Evolutionary conservation across 257 asterid genomes (phyloP), one percentile per base, ranked within the genome.

Genomic region (Scutellaria barbata): DNA sequence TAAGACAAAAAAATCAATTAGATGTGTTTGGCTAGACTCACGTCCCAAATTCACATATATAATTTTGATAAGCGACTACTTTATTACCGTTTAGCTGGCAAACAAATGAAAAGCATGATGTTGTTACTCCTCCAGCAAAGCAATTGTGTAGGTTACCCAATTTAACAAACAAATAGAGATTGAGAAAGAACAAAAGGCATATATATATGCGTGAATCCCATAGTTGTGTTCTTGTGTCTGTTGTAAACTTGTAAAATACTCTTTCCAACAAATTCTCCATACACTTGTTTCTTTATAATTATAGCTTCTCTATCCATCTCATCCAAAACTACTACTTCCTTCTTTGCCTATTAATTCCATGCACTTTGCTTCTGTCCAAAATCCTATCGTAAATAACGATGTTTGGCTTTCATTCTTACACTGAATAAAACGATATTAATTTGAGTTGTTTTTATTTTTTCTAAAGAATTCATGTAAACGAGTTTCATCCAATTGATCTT

Each of bases 321-420:
- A 42, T 42, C 8, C 11, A 42, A 7, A 7, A 42, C 2, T 7
- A 42, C 8, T 7, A 42, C 46, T 42, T 42, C 4, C 1, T 53
- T 16, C 68, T 41, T 62, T 62, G 37, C n/a, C n/a, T n/a, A n/a
- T n/a, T 10, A 71, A 47, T 16, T 57, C 18, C 63, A 57, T 57
- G 53, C 75, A 70, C n/a, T 8, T 57, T 70, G 39, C 65, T 63
- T 17, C 4, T 7, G 10, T 65, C 55, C 55, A 50, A 50, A 50
- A 13, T 50, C 22, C 22, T 50, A 3, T 5, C 20, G 55, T n/a
- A 50, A 47, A 10, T 13, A 1, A 47, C 53, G 2, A n/a, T 14
- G 18, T 50, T 50, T 14, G 20, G 51, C 11, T 30, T 30, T 30
- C 4, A 30, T 10, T 9, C 4, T 45, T 10, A 8, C 16, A 10